Evolutionary conservation across 495 filamentous ascomycete species (phyloP).

Genomic region (Penicillium soppii): DNA sequence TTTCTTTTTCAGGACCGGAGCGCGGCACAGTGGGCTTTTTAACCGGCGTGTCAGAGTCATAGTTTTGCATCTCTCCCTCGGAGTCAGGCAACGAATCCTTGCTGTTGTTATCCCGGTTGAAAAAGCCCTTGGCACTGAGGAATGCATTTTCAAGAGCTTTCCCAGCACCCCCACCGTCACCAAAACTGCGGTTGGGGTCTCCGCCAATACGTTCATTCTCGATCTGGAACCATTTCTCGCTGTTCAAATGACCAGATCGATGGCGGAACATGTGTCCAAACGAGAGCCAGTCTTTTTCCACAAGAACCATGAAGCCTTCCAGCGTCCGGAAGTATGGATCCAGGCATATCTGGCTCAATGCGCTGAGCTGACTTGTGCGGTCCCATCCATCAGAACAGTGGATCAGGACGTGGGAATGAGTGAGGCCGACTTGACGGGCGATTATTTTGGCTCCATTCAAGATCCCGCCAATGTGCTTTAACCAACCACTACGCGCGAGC

Average conservation of each 20-base stretch:
- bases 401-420: conserved; percentile 91
- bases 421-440: conserved; percentile 82
- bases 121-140: conserved; percentile 84
- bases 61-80: conserved; percentile 59
- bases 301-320: conserved; percentile 90
- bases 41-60: conserved; percentile 45
- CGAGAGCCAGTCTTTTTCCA: conserved; percentile 98
- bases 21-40: conserved; percentile 45
- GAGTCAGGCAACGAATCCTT: conserved; percentile 62
- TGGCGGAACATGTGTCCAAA: conserved; percentile 98
- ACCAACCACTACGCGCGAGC: conserved; percentile 81
- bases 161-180: conserved; percentile 56
- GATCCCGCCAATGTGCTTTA: conserved; percentile 84
- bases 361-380: conserved; percentile 91
- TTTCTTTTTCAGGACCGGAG: conserved; percentile 47
- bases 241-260: conserved; percentile 78
- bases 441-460: conserved; percentile 84
- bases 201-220: conserved; percentile 64
- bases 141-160: conserved; percentile 86
- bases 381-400: conserved; percentile 99
- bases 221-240: conserved; percentile 92
- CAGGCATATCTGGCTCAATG: conserved; percentile 88
- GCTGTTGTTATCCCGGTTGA: conserved; percentile 71
- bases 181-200: conserved; percentile 42
- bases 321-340: conserved; percentile 96